Conservation (phyloP, 2,329 filamentous ascomycete species). For the Boeremia exigua region DNA sequence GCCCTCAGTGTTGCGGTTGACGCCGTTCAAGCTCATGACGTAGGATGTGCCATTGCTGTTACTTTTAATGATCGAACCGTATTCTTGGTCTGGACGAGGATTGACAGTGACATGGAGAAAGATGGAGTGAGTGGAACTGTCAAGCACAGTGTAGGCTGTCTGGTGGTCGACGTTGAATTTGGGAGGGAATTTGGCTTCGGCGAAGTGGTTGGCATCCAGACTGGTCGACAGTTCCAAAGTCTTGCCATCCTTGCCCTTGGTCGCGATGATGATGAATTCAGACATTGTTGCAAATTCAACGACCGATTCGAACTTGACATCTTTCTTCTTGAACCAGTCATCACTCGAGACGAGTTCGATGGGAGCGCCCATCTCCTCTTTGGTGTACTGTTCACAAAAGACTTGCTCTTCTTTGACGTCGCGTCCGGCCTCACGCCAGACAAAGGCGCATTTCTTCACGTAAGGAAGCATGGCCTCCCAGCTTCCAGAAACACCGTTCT, state of each 20-base stretch:
- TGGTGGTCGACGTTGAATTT: conserved; percentile 82
- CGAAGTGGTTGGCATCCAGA: conserved; percentile 82
- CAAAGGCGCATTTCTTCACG: conserved; percentile 85
- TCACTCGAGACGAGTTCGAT: conserved; percentile 77
- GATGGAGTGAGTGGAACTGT: conserved; percentile 92
- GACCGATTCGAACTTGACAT: conserved; percentile 71
- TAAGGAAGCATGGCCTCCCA: conserved; percentile 80
- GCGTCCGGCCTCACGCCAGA: conserved; percentile 65
- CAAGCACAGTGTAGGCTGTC: conserved; percentile 87
- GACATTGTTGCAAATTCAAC: conserved; percentile 92
- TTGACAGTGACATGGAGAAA: conserved; percentile 92
- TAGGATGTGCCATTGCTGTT: conserved; percentile 98
- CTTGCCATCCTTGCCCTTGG: conserved; percentile 67
- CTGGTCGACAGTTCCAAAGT: conserved; percentile 81
- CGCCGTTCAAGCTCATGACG: conserved; percentile 77
- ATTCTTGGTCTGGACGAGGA: conserved; percentile 67
- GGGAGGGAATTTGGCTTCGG: conserved; percentile 81
- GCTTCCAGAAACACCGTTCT: conserved; percentile 68
- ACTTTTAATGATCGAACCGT: conserved; percentile 92
- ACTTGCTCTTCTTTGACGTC: conserved; percentile 68
- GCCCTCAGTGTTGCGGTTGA: conserved; percentile 78
- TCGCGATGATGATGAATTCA: conserved; percentile 92
- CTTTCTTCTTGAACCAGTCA: conserved; percentile 75
- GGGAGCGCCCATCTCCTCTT: conserved; percentile 67
- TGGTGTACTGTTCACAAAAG: conserved; percentile 68